Conservation (phyloP, 306 rosid species). For the Sesbania bispinosa region DNA sequence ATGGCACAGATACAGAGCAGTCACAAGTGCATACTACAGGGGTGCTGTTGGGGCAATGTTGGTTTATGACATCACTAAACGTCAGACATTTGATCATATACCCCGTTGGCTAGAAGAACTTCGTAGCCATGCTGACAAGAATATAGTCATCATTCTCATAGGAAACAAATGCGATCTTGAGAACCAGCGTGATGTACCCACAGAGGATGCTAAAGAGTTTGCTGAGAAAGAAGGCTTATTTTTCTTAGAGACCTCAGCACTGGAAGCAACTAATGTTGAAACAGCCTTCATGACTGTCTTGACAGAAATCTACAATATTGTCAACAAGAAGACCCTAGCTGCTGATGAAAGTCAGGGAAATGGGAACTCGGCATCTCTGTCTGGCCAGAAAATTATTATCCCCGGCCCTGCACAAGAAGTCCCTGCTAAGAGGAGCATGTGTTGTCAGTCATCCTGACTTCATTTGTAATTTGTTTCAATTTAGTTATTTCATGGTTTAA, state of each 20-base stretch:
- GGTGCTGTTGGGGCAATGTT: conserved; percentile 99
- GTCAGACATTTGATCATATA: conserved; percentile 86
- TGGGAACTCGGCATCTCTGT: conserved; percentile 61
- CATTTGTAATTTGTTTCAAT: conserved; percentile 4
- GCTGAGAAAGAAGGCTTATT: conserved; percentile 93
- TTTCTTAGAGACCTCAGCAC: conserved; percentile 90
- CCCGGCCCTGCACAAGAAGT: conserved; percentile 86
- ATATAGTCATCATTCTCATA: conserved; percentile 81
- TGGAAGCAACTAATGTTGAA: conserved; percentile 88
- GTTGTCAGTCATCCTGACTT: conserved; percentile 58
- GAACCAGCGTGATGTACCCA: conserved; percentile 77
- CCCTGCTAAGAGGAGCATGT: conserved; percentile 65
- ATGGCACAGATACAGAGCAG: conserved; percentile 80
- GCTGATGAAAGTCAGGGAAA: conserved; percentile 68
- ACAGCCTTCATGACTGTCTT: conserved; percentile 75
- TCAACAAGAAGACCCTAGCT: conserved; percentile 68
- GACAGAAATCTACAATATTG: conserved; percentile 84
- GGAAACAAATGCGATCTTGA: conserved; percentile 92
- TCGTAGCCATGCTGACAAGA: conserved; percentile 93
- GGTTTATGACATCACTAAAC: conserved; percentile 86
- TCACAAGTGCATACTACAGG: conserved; percentile 95
- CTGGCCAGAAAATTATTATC: conserved; percentile 76
- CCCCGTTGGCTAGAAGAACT: conserved; percentile 98
- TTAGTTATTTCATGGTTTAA: conserved; percentile 25
- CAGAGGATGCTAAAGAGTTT: conserved; percentile 87